Base-by-base conservation (phyloP, 106 monocot species). In the Dendrobium officinale region DNA sequence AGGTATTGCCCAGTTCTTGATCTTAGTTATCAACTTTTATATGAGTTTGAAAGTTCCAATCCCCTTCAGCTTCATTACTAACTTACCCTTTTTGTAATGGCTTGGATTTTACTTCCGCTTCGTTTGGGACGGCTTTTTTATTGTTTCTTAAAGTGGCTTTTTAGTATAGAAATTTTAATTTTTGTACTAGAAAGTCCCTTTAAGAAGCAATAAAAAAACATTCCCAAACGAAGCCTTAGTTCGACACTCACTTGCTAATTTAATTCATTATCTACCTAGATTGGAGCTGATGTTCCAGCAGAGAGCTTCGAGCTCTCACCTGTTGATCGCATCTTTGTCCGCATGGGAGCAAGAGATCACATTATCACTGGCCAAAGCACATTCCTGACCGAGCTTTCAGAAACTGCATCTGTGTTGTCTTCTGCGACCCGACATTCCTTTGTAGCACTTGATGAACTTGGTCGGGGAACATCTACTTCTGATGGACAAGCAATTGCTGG, bases 401-500 rank as follows among this genome's bases (percentile, higher is more conserved):
- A 98, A 70, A 98, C 97, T 79, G 92, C 97, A 77, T 86, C 92
- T 6, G 91, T 98, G 81, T 88, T 94, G 94, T 83, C 92, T 67
- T 94, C 87, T 81, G 94, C 97, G 0, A 94, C 94, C 56, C 83
- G 79, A 75, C 88, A 94, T 81, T 94, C 97, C 81, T 84, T 98
- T 9, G 97, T 94, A 72, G 97, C 88, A 37, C 78, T 98, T 68
- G 97, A 98, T 88, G 97, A 98, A 77, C 97, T 98, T 84, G 97
- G 97, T 16, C 84, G 94, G 24, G 97, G 97, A 45, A 98, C 97
- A 64, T 94, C 97, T 64, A 98, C 97, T 37, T 98, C 97, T 82
- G 97, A 98, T 84, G 97, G 97, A 48, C 97, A 98, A 86, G 97
- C 97, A 75, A 98, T 98, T 77, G 97, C 97, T 27, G 91, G 77